These are phyloP conservation scores for Cyberlindnera mycetangii DNA, from an alignment of 805 yeast species.

Conservation along the genomic window DNA sequence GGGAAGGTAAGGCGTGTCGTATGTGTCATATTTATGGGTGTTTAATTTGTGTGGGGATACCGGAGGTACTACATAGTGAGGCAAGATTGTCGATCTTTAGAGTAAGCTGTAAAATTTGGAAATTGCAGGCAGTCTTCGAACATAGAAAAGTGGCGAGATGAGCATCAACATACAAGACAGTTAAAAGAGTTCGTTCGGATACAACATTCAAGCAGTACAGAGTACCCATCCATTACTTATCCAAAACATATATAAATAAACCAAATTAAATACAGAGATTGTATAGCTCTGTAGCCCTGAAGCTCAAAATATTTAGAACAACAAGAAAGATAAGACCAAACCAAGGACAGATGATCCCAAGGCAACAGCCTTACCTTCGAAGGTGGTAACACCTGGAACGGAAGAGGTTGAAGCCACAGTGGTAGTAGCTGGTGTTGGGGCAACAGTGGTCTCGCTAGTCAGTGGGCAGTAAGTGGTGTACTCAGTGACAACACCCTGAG, in stretches of 20 bases:
- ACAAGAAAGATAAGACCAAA: constrained; percentile 20
- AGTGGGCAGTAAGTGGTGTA: constrained; percentile 30
- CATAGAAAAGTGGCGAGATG: too few relatives aligned
- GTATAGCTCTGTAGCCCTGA: too few relatives aligned
- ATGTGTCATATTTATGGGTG: not conserved
- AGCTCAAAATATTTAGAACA: constrained; percentile 9
- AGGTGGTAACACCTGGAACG: constrained; percentile 14
- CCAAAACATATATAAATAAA: too few relatives aligned
- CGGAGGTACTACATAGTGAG: not conserved
- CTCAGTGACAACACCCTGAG: constrained; percentile 34
- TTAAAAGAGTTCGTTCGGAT: too few relatives aligned
- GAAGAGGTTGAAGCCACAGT: constrained; percentile 7
- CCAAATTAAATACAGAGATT: too few relatives aligned
- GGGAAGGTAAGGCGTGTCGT: not conserved
- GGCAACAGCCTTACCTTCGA: constrained; percentile 25
- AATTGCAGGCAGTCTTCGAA: too few relatives aligned
- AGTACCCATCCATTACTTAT: too few relatives aligned
- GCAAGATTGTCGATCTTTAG: too few relatives aligned
- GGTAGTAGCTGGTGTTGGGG: constrained; percentile 3
- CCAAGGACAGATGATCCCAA: constrained; percentile 22
- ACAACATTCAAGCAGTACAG: too few relatives aligned
- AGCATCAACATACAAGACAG: too few relatives aligned
- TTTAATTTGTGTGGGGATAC: not conserved
- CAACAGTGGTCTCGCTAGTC: constrained; percentile 3
- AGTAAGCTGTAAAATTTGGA: not conserved